Conservation (phyloP, 2,329 filamentous ascomycete genomes). For the Septoria linicola region DNA sequence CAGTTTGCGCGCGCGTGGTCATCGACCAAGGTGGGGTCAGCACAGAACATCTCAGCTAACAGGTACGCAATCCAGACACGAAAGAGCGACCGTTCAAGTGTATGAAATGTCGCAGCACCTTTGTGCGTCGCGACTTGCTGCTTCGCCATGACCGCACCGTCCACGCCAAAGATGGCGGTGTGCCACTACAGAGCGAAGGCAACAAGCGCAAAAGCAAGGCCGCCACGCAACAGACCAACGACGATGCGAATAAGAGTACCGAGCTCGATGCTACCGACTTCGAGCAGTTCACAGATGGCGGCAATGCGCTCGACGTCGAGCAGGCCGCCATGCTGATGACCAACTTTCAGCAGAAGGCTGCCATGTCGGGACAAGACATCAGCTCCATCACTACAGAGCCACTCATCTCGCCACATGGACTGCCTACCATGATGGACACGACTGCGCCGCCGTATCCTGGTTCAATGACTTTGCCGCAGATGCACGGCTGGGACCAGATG, state of each 20-base stretch:
- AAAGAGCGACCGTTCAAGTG: slow-evolving; percentile 99
- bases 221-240: slow-evolving; percentile 7
- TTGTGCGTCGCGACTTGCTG: slow-evolving; percentile 93
- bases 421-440: slow-evolving; percentile 72
- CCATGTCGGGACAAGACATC: slow-evolving; percentile 67
- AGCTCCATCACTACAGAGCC: slow-evolving; percentile 56
- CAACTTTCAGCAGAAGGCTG: slow-evolving; percentile 89
- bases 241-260: slow-evolving; percentile 60
- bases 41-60: slow-evolving; percentile 17
- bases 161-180: slow-evolving; percentile 94
- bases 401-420: slow-evolving; percentile 69
- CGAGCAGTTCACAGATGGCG: slow-evolving; percentile 89
- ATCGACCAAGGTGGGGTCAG: slow-evolving; percentile 27
- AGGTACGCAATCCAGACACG: slow-evolving; percentile 64
- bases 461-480: slow-evolving; percentile 77
- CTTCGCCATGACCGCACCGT: slow-evolving; percentile 97
- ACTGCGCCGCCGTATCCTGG: slow-evolving; percentile 65
- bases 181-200: slow-evolving; percentile 89
- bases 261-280: slow-evolving; percentile 81
- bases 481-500: slow-evolving; percentile 83
- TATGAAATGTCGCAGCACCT: slow-evolving; percentile 96
- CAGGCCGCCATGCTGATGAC: slow-evolving; percentile 98
- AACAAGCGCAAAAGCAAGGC: slow-evolving; percentile 64
- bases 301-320: slow-evolving; percentile 93
- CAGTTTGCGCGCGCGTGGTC: slow-evolving; percentile 20